Evolutionary conservation across 345 rosid genomes (phyloP).

Genomic region (Eucalyptus decipiens): DNA sequence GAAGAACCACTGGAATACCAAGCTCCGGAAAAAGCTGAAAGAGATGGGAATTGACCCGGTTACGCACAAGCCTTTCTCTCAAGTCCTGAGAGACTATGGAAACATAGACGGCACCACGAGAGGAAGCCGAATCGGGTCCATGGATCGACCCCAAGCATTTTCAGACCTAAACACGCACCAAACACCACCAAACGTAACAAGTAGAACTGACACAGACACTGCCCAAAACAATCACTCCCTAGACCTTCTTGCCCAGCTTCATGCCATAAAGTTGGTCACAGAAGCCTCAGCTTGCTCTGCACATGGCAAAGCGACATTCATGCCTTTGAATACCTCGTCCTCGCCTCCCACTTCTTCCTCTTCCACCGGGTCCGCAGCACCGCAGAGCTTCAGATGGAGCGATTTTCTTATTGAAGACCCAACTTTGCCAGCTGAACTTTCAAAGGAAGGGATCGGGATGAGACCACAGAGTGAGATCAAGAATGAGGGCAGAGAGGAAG

Average conservation of each 20-base stretch:
- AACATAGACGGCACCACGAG: conserved; percentile 54
- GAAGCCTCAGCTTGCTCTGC: conserved; percentile 25
- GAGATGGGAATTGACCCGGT: conserved; percentile 95
- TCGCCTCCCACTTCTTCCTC: conserved; percentile 20
- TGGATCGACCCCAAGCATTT: background rate
- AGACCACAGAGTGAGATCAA: background rate
- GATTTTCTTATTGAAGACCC: conserved; percentile 75
- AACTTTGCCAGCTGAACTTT: conserved; percentile 1
- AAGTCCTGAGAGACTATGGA: conserved; percentile 78
- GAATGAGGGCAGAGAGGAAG: background rate
- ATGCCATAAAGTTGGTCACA: conserved; percentile 58
- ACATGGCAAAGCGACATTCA: conserved; percentile 3
- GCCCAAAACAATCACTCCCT: conserved; percentile 9
- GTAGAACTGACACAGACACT: background rate
- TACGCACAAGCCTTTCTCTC: conserved; percentile 89
- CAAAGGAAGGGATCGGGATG: conserved; percentile 4
- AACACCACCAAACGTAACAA: background rate
- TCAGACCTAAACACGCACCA: background rate
- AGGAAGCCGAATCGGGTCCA: conserved; percentile 25
- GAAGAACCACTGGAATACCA: conserved; percentile 90
- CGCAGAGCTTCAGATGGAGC: conserved; percentile 49
- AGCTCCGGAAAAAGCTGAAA: conserved; percentile 74
- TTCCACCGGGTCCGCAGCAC: conserved; percentile 45
- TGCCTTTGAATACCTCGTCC: conserved; percentile 16
- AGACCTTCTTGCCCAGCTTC: conserved; percentile 66